Evolutionary conservation across 768 basidiomycete species (phyloP), one percentile per base, ranked within the genome.

Genomic region (Lanmaoa rubissima): DNA sequence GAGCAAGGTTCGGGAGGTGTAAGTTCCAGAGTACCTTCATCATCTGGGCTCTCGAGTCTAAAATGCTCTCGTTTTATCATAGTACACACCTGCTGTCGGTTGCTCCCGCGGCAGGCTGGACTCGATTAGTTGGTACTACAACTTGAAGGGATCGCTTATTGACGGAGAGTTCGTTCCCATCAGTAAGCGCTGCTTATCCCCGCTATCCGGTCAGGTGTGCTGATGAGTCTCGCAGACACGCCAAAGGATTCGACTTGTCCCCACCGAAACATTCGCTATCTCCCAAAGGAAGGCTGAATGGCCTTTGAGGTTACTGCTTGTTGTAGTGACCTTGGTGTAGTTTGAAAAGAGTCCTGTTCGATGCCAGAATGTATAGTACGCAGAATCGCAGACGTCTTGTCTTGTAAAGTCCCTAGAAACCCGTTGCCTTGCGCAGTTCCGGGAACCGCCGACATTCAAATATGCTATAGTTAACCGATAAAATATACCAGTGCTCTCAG

Each of bases 81-180:
- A 83, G 80, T 74, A 78, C 48, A 84, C 79, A 2, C 83, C 85
- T 1, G 69, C 74, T 3, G 67, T 86, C 14, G 71, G 77, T 54
- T 86, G 84, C 68, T 52, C 66, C 8, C 70, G 68, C 7, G 66
- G 64, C 21, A 69, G 46, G 40, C 58, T 86, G 52, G 73, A 74
- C 53, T 57, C 73, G 45, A 80, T 87, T 52, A 78, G 76, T 44
- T 88, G 79, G 77, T 87, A 86, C 67, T 86, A 82, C 71, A 79
- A 88, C 66, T 57, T 87, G 60, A 76, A 77, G 62, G 87, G 88
- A 34, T 86, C 85, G 31, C 62, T 83, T 28, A 75, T 88, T 48
- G 85, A 88, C 60, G 88, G 88, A 6, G 55, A 66, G 14, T 87
- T 88, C 52, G 73, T 84, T 31, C 75, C 82, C 13, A 87, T 88